These are phyloP conservation scores for Pseudogymnoascus sp. DNA, from an alignment of 2,329 filamentous ascomycete species.

Conservation along the genomic window DNA sequence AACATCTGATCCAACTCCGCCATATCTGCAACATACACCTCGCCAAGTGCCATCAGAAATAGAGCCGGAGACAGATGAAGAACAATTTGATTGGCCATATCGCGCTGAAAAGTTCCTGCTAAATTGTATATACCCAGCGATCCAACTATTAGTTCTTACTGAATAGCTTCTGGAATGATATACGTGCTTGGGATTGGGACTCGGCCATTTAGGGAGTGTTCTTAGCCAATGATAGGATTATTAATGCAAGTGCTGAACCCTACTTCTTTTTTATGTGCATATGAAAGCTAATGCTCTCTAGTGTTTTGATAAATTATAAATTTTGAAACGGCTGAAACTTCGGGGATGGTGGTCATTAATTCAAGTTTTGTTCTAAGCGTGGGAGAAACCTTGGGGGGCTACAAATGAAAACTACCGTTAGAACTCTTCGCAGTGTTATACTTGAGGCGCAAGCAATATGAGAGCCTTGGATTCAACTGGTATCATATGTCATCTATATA, in stretches of 20 bases:
- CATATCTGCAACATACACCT: neutral
- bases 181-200: neutral
- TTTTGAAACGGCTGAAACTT: neutral
- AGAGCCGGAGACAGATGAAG: neutral
- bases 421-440: neutral
- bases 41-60: neutral
- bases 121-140: neutral
- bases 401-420: neutral
- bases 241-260: neutral
- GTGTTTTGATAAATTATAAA: neutral
- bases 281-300: neutral
- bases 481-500: constrained; percentile 6
- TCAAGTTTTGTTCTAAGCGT: neutral
- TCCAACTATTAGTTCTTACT: neutral
- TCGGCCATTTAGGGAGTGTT: neutral
- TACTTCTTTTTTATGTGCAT: neutral
- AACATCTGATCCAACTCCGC: neutral
- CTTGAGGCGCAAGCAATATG: neutral
- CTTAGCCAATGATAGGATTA: neutral
- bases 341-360: neutral
- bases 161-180: neutral
- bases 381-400: neutral
- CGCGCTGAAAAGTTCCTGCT: neutral
- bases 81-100: neutral
- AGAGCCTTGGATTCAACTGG: neutral